A percentile compares a stretch with the other conserved stretches of the same genome.
These are phyloP conservation scores for Malassezia furfur DNA, from an alignment of 1,284 basidiomycete genomes.

Conservation along the genomic window DNA sequence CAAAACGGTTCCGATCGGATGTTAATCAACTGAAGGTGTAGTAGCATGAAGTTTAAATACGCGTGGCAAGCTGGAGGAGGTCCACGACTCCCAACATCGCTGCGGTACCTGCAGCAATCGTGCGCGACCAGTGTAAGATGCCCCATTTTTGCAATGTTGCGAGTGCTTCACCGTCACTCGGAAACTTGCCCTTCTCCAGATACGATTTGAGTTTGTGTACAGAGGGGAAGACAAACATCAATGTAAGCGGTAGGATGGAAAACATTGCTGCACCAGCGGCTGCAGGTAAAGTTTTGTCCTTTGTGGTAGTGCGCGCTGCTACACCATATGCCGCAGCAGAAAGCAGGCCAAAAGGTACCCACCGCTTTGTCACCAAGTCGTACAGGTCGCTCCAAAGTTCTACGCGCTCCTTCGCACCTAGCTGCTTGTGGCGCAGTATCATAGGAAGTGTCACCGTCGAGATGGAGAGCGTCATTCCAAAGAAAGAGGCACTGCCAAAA, in stretches of 20 bases:
- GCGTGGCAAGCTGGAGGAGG: not conserved
- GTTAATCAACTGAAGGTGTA: no score
- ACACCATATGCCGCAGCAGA: not conserved
- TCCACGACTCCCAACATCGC: not conserved
- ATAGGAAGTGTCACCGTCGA: not conserved
- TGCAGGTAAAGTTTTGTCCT: not conserved
- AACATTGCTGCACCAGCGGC: not conserved
- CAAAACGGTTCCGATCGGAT: no score
- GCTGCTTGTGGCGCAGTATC: not conserved
- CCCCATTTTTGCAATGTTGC: not conserved
- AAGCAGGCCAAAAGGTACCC: not conserved
- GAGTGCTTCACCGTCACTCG: not conserved
- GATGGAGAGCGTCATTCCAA: not conserved
- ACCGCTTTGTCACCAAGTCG: not conserved
- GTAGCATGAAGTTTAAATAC: no score
- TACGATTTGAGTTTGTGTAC: not conserved
- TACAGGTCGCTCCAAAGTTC: conserved; percentile 3
- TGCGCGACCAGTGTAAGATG: not conserved
- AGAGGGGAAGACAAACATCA: not conserved
- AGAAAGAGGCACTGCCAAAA: not conserved
- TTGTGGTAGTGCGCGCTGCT: not conserved
- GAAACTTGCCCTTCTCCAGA: not conserved
- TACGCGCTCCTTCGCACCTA: not conserved
- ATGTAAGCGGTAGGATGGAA: not conserved
- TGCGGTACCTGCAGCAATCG: not conserved